Conservation (phyloP, 2,329 filamentous ascomycete genomes). For the Neofusicoccum parvum region DNA sequence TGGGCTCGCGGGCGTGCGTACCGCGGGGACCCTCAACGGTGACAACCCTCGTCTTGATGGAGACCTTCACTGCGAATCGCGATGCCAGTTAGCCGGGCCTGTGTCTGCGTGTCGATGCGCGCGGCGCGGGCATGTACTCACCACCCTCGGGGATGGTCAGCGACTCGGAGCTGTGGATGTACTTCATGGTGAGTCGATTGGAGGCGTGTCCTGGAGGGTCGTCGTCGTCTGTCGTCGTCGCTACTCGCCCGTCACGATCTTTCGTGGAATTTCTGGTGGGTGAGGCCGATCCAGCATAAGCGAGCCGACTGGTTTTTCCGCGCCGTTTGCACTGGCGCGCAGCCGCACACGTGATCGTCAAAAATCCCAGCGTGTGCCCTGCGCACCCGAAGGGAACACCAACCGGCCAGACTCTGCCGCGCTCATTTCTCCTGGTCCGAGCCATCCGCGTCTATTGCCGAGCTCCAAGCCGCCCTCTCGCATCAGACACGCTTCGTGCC, state of each 20-base stretch:
- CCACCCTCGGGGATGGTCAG: slow-evolving; percentile 95
- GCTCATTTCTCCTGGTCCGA: not conserved
- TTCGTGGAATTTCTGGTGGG: slow-evolving; percentile 17
- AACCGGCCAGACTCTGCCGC: not conserved
- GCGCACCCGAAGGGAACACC: not conserved
- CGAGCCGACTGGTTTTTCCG: slow-evolving; percentile 17
- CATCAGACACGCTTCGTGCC: no score
- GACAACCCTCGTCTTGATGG: slow-evolving; percentile 95
- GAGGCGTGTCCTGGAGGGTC: slow-evolving; percentile 31
- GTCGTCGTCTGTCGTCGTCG: slow-evolving; percentile 22
- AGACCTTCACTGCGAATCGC: slow-evolving; percentile 78
- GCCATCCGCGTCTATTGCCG: not conserved
- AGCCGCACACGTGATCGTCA: slow-evolving; percentile 1
- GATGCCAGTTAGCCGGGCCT: slow-evolving; percentile 22
- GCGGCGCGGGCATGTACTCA: slow-evolving; percentile 60
- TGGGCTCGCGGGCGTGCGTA: slow-evolving; percentile 42
- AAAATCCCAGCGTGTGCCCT: not conserved
- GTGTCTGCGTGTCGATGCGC: slow-evolving; percentile 24
- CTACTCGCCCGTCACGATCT: slow-evolving; percentile 16
- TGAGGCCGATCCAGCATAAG: slow-evolving; percentile 15
- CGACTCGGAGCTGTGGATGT: slow-evolving; percentile 98
- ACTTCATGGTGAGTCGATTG: slow-evolving; percentile 81
- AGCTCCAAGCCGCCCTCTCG: not conserved
- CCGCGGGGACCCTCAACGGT: slow-evolving; percentile 96
- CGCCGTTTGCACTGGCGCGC: not conserved